Percentiles rank a stretch among this genome's conserved stretches.
Evolutionary conservation across 768 basidiomycete genomes (phyloP).

Genomic region (Solioccasus polychromus): DNA sequence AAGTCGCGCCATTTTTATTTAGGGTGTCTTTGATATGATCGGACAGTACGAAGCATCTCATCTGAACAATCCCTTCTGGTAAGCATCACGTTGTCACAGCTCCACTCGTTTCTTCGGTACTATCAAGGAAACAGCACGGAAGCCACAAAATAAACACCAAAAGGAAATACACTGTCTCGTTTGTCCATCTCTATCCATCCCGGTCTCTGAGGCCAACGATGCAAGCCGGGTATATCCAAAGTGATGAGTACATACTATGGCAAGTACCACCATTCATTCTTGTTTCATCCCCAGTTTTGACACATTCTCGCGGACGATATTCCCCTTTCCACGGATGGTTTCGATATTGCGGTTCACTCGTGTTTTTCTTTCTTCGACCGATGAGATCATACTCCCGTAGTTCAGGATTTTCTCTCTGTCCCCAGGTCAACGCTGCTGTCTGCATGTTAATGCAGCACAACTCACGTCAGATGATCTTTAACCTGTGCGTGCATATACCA

Average conservation of each 20-base stretch:
- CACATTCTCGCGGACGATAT: slow-evolving; percentile 22
- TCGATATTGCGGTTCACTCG: slow-evolving; percentile 20
- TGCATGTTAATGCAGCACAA: background rate
- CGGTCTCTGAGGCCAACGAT: no score
- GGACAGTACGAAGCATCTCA: no score
- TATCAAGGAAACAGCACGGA: background rate
- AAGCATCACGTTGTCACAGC: no score
- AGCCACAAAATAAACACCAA: slow-evolving; percentile 1
- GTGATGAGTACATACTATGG: no score
- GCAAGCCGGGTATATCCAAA: no score
- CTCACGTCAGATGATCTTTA: slow-evolving; percentile 30
- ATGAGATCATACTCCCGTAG: slow-evolving; percentile 18
- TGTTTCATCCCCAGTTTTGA: slow-evolving; percentile 14
- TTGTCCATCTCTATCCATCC: background rate
- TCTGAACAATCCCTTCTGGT: no score
- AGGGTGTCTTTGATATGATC: no score
- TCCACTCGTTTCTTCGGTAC: no score
- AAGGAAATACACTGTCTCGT: background rate
- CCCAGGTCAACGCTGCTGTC: slow-evolving; percentile 3
- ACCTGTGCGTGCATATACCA: slow-evolving; percentile 11
- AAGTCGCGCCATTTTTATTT: no score
- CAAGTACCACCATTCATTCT: no score
- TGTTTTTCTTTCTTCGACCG: slow-evolving; percentile 20
- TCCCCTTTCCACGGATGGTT: slow-evolving; percentile 15
- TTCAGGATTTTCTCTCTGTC: slow-evolving; percentile 21